Percentiles rank a stretch among this genome's conserved stretches.
These are phyloP conservation scores for Aspergillus sp. DNA, from an alignment of 2,329 filamentous ascomycete genomes.

Conservation along the genomic window DNA sequence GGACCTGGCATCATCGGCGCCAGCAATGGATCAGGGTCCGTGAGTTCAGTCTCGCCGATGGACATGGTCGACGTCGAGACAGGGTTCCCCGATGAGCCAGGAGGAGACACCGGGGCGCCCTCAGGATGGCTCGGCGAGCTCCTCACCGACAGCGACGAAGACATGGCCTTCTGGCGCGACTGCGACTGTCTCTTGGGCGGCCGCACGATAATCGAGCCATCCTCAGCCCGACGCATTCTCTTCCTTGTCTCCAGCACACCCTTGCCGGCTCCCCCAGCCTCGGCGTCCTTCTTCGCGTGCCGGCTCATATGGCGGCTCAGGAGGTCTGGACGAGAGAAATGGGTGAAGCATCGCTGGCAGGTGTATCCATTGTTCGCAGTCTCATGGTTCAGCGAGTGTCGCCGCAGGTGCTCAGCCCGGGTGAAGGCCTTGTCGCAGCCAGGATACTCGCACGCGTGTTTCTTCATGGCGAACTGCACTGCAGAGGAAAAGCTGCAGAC, in stretches of 20 bases:
- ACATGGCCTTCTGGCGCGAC: background rate
- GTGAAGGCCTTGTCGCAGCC: conserved; percentile 57
- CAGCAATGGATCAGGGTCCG: conserved; percentile 25
- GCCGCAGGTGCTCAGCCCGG: conserved; percentile 58
- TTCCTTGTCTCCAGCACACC: conserved; percentile 53
- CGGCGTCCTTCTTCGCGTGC: conserved; percentile 53
- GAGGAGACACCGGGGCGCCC: conserved; percentile 26
- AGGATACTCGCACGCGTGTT: conserved; percentile 41
- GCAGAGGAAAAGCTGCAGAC: too few species aligned
- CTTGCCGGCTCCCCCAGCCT: conserved; percentile 49
- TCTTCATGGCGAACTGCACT: background rate
- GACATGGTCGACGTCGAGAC: conserved; percentile 18
- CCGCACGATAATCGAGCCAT: conserved; percentile 49
- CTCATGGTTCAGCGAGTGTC: conserved; percentile 59
- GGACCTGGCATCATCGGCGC: conserved; percentile 33
- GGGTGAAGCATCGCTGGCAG: conserved; percentile 59
- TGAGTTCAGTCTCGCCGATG: conserved; percentile 23
- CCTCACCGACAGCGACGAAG: too few species aligned
- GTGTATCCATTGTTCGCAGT: conserved; percentile 50
- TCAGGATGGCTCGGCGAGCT: too few species aligned
- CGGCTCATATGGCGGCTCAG: conserved; percentile 58
- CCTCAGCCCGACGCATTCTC: conserved; percentile 48
- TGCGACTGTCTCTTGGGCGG: conserved; percentile 29
- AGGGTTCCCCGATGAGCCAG: conserved; percentile 25
- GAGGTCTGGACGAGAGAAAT: conserved; percentile 62